Evolutionary conservation across 495 filamentous ascomycete species (phyloP).

Genomic region (Cercophora scortea): DNA sequence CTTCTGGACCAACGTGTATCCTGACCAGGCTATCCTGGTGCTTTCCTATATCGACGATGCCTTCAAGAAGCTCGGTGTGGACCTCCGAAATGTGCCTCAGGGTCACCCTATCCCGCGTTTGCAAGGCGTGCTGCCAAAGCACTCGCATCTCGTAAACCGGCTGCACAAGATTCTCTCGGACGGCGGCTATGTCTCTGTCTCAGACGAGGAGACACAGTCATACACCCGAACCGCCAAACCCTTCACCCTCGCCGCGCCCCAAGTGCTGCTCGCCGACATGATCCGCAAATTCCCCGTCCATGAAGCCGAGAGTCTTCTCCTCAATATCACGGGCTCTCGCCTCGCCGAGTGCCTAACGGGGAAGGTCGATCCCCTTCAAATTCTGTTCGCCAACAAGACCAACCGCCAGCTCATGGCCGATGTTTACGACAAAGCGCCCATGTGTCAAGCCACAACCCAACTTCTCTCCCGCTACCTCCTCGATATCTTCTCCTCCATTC

Average conservation of each 20-base stretch:
- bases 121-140: conserved; percentile 2
- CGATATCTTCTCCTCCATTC: background rate
- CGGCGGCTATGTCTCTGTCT: background rate
- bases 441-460: background rate
- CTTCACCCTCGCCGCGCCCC: background rate
- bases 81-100: conserved; percentile 7
- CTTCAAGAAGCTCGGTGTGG: conserved; percentile 27
- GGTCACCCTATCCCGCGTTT: conserved; percentile 15
- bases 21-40: conserved; percentile 26
- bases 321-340: conserved; percentile 3
- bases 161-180: conserved; percentile 26
- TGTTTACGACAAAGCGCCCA: conserved; percentile 5
- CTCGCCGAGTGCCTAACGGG: conserved; percentile 11
- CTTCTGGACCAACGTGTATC: conserved; percentile 30
- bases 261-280: background rate
- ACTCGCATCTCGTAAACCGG: conserved; percentile 21
- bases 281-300: background rate
- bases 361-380: conserved; percentile 1
- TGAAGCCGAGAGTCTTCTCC: conserved; percentile 1
- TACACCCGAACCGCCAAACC: background rate
- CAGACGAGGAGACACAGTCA: background rate
- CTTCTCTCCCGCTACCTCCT: background rate
- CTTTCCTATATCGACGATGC: conserved; percentile 33
- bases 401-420: conserved; percentile 2
- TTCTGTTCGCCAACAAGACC: conserved; percentile 3